Conservation (phyloP, 768 basidiomycete species). For the Naganishia kalamii region DNA sequence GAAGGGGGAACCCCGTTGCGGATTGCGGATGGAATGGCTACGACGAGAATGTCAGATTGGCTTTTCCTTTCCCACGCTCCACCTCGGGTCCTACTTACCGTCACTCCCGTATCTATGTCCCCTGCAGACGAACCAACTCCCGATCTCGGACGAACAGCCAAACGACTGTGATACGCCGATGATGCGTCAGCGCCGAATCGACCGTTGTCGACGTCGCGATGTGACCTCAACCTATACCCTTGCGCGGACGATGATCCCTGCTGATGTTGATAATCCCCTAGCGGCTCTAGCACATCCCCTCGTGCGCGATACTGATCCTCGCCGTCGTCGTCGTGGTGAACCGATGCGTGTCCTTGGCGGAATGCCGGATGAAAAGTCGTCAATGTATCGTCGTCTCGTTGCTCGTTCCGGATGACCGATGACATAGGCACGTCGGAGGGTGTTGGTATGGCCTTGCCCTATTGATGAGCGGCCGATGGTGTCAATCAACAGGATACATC, state of each 20-base stretch:
- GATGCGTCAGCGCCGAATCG: neutral
- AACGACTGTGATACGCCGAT: neutral
- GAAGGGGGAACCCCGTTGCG: neutral
- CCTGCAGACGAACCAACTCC: neutral
- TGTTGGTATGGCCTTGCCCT: neutral
- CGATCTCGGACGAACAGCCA: constrained; percentile 4
- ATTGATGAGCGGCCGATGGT: neutral
- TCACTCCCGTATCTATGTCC: too few relatives aligned
- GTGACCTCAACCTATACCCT: neutral
- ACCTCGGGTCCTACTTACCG: too few relatives aligned
- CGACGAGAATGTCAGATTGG: too few relatives aligned
- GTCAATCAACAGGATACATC: too few relatives aligned
- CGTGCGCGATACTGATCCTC: neutral
- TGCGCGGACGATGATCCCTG: neutral
- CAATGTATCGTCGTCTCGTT: constrained; percentile 7
- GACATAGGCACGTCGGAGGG: constrained; percentile 1
- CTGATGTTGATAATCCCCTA: neutral
- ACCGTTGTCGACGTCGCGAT: too few relatives aligned
- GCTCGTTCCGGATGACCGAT: constrained; percentile 13
- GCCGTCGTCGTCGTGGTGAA: neutral
- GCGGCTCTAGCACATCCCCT: neutral
- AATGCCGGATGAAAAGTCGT: too few relatives aligned
- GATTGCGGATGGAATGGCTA: neutral
- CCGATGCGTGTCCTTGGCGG: too few relatives aligned
- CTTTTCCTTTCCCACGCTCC: too few relatives aligned